Conservation (phyloP, 805 yeast genomes). For the Metschnikowia lachancei region DNA sequence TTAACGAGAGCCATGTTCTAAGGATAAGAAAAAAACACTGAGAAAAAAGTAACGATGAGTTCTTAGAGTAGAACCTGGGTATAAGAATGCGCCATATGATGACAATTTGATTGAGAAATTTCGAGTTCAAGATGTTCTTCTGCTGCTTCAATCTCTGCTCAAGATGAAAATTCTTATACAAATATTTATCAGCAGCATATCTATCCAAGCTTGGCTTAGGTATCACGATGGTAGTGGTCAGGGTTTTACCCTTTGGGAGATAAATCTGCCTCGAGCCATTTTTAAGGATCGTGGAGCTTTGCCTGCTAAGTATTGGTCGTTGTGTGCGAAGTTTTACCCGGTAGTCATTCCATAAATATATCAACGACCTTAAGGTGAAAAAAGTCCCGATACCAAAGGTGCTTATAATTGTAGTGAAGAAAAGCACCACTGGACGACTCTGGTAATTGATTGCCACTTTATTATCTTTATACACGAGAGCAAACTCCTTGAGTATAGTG, state of each 20-base stretch:
- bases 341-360: slow-evolving; percentile 32
- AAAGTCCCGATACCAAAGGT: slow-evolving; percentile 41
- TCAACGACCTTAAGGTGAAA: slow-evolving; percentile 29
- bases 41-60: slow-evolving; percentile 59
- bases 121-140: slow-evolving; percentile 47
- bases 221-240: slow-evolving; percentile 40
- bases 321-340: slow-evolving; percentile 24
- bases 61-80: slow-evolving; percentile 69
- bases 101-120: slow-evolving; percentile 66
- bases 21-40: slow-evolving; percentile 74
- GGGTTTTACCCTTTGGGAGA: slow-evolving; percentile 45
- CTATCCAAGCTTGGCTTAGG: slow-evolving; percentile 48
- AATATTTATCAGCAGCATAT: slow-evolving; percentile 55
- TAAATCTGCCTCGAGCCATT: slow-evolving; percentile 47
- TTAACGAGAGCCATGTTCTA: slow-evolving; percentile 81
- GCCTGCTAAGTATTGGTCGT: slow-evolving; percentile 40
- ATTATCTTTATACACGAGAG: slow-evolving; percentile 34
- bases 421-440: slow-evolving; percentile 42
- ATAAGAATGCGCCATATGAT: slow-evolving; percentile 79
- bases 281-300: slow-evolving; percentile 41
- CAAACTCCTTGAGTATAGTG: slow-evolving; percentile 36
- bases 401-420: slow-evolving; percentile 38
- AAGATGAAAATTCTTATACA: slow-evolving; percentile 46
- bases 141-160: slow-evolving; percentile 31
- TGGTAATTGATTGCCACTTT: slow-evolving; percentile 39